Evolutionary conservation across 2,329 filamentous ascomycete species (phyloP), one percentile per base, ranked within the genome.

Genomic region (Pseudocercospora musae): DNA sequence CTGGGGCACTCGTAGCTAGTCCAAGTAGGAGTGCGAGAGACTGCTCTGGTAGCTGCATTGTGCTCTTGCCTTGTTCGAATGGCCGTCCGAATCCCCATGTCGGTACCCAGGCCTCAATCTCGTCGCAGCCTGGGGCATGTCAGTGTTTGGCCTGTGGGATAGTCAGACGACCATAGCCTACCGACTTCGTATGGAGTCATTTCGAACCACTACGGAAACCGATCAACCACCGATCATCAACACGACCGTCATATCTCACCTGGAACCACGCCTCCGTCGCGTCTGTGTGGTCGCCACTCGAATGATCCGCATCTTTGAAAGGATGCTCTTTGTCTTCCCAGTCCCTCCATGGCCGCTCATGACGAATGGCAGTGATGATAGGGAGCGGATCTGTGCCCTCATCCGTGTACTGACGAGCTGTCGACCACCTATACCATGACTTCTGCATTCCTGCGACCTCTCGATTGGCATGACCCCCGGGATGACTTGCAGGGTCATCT

Each of bases 211-310:
- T 29, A 15, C 25, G 13, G 7, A 50, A 15, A 25, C 10, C 31
- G 10, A n/a, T 52, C 48, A 52, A 25, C 27, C 8, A n/a, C 5
- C 21, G 4, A 11, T 31, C 15, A 11, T 27, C 25, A 5, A 25
- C 20, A n/a, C 1, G 4, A n/a, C 7, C 8, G 15, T 10, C 13
- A 3, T 3, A 15, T 27, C 48, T n/a, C 48, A 52, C 48, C 48
- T 75, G 74, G 62, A 75, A 76, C 73, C 74, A 75, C 33, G 70
- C 68, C 67, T 77, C 75, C 52, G 69, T 60, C 29, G 71, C 74
- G 25, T 71, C 72, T 21, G 74, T 70, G 52, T 70, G 69, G 49
- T 72, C 69, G 15, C 65, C 65, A 13, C 66, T 50, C 15, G 60
- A 54, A 48, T 69, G 63, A 70, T 71, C 60, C 8, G 66, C 57